phyloP scores from a whole-genome alignment of 805 yeast genomes.

The Hanseniaspora valbyensis region DNA sequence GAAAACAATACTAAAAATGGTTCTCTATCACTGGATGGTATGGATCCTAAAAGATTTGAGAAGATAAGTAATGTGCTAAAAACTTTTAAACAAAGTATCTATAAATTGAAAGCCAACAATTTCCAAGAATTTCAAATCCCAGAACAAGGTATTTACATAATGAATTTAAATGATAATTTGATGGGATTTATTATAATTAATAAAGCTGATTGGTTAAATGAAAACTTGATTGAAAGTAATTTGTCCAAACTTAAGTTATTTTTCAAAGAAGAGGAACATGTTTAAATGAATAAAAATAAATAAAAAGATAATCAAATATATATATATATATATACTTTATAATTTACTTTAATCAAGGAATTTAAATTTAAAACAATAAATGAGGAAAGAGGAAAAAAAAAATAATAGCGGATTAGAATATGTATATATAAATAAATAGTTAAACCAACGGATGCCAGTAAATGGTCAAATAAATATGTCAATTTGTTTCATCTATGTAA shows the following conservation, averaged over 20 bases:
- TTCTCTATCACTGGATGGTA: constrained; percentile 18
- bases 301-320: too few species aligned
- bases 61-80: constrained; percentile 88
- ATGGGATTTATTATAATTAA: constrained; percentile 52
- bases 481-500: too few species aligned
- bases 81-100: constrained; percentile 84
- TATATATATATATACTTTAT: too few species aligned
- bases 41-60: constrained; percentile 89
- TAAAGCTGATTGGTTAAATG: constrained; percentile 24
- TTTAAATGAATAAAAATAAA: not conserved
- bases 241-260: constrained; percentile 3
- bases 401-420: not conserved
- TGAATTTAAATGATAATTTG: constrained; percentile 48
- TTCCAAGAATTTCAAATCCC: constrained; percentile 65
- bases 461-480: constrained; percentile 12
- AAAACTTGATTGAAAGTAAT: constrained; percentile 8
- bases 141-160: constrained; percentile 39
- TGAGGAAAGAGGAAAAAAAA: not conserved
- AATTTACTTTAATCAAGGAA: not conserved
- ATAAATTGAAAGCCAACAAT: constrained; percentile 65
- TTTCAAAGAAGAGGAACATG: constrained; percentile 1
- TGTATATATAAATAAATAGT: constrained; percentile 7
- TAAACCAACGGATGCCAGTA: not conserved
- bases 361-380: too few species aligned
- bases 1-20: constrained; percentile 17